Conservation (phyloP, 1,284 basidiomycete species). For the Ceratobasidium sp. region DNA sequence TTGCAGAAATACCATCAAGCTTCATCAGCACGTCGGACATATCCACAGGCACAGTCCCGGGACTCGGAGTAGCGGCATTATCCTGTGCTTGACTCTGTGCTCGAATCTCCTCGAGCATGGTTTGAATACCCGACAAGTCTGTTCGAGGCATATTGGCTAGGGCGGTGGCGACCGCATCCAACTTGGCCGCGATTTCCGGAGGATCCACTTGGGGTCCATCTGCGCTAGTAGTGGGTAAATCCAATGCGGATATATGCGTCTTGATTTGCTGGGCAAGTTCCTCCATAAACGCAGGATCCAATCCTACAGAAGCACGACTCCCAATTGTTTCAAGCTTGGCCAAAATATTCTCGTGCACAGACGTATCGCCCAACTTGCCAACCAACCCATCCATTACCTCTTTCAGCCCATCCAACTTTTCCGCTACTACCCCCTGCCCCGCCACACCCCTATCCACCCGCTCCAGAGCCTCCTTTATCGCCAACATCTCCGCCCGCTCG, state of each 20-base stretch:
- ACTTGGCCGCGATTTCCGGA: background rate
- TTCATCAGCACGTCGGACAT: constrained; percentile 34
- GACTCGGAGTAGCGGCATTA: background rate
- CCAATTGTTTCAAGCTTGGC: constrained; percentile 26
- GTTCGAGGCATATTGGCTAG: background rate
- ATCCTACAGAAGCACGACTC: background rate
- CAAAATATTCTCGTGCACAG: background rate
- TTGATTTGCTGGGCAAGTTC: constrained; percentile 27
- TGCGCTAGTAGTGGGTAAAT: background rate
- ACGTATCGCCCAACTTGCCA: constrained; percentile 49
- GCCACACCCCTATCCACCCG: background rate
- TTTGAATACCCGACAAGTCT: constrained; percentile 13
- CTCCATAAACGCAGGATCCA: constrained; percentile 13
- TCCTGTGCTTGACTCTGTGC: background rate
- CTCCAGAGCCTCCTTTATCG: constrained; percentile 14
- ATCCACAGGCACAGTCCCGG: background rate
- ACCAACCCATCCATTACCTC: constrained; percentile 54
- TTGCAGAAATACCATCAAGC: constrained; percentile 33
- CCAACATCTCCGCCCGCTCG: constrained; percentile 5
- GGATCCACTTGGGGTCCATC: background rate
- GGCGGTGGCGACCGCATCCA: constrained; percentile 13
- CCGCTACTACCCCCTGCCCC: background rate
- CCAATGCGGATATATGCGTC: constrained; percentile 22
- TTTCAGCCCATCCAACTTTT: constrained; percentile 45
- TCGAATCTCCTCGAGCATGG: constrained; percentile 11